Evolutionary conservation across 2,329 filamentous ascomycete species (phyloP).

Genomic region (Phialophora expanda): DNA sequence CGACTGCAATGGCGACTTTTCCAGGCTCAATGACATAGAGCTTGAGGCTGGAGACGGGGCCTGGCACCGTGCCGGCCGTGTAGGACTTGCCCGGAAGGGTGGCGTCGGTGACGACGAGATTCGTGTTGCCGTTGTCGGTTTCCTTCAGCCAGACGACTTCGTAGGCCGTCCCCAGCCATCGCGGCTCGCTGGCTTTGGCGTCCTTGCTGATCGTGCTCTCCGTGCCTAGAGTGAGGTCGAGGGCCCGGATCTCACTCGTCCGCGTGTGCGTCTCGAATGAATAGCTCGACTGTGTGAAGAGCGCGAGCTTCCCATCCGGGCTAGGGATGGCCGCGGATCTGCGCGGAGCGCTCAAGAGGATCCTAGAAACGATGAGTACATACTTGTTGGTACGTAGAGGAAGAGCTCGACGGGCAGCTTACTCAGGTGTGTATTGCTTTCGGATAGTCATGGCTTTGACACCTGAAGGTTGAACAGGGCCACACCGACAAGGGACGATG

Average conservation of each 20-base stretch:
- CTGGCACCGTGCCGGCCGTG: slow-evolving; percentile 53
- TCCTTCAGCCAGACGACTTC: slow-evolving; percentile 55
- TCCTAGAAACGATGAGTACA: slow-evolving; percentile 41
- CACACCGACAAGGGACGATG: background rate
- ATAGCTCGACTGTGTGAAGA: slow-evolving; percentile 57
- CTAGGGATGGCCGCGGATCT: slow-evolving; percentile 54
- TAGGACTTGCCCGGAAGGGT: slow-evolving; percentile 49
- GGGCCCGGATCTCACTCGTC: slow-evolving; percentile 53
- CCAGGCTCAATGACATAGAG: slow-evolving; percentile 50
- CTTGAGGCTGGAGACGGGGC: slow-evolving; percentile 54
- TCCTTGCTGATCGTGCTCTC: slow-evolving; percentile 53
- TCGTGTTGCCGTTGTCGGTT: slow-evolving; percentile 53
- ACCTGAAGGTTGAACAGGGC: background rate
- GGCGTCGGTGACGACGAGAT: slow-evolving; percentile 52
- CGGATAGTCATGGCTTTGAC: slow-evolving; percentile 31
- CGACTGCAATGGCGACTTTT: slow-evolving; percentile 53
- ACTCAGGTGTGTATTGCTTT: slow-evolving; percentile 34
- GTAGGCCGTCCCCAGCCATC: slow-evolving; percentile 53
- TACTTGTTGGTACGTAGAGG: slow-evolving; percentile 3
- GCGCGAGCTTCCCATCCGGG: slow-evolving; percentile 52
- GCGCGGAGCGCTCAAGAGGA: slow-evolving; percentile 54
- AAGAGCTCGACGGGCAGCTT: slow-evolving; percentile 18
- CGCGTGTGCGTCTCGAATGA: slow-evolving; percentile 57
- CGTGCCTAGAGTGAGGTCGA: slow-evolving; percentile 51
- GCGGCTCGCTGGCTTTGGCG: slow-evolving; percentile 51